Evolutionary conservation across 768 basidiomycete species (phyloP), one percentile per base, ranked within the genome.

Genomic region (Grammothele lineata): DNA sequence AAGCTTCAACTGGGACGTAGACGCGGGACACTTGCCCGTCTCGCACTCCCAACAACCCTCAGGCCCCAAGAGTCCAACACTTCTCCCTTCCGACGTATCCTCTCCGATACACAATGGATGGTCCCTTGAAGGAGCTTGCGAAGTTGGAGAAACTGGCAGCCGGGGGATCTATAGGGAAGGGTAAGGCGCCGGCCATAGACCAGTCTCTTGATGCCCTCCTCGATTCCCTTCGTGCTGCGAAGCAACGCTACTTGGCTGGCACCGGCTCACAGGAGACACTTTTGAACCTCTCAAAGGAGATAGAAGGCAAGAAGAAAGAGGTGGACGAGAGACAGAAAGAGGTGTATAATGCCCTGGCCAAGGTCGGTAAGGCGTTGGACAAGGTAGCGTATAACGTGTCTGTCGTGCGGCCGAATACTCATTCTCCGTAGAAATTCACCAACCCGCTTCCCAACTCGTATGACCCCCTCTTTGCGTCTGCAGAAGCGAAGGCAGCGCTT

Each of bases 301-400:
- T 90, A 2, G 87, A 89, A 40, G 63, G 70, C 0, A 80, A 68
- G 65, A 92, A 88, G 81, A 92, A 84, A 62, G 89, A 90, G 48
- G 72, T 92, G 1, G 89, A 91, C 47, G 89, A 93, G 27, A 76
- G 84, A 3, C 84, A 93, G 72, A 97, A 94, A 65, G 92, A 93
- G 56, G 75, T 92, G 26, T 90, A 94, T 57, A 78, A 75, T 17
- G 81, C 83, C 2, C 66, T 96, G 8, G 78, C 82, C 22, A 80
- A 80, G 55, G 73, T 94, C 30, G 91, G 90, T 23, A 97, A 93
- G 67, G 76, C 82, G 0, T 65, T 97, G 62, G 95, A 98, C 61
- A 98, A 96, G 85, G 95, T 89, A n/a, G 46, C 35, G 74, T 49
- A 21, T n/a, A n/a, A n/a, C n/a, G n/a, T n/a, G n/a, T n/a, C 17